A percentile compares a stretch with the other conserved stretches of the same genome.
These are phyloP conservation scores for Phoma sp. DNA, from an alignment of 2,329 filamentous ascomycete genomes.

Conservation along the genomic window DNA sequence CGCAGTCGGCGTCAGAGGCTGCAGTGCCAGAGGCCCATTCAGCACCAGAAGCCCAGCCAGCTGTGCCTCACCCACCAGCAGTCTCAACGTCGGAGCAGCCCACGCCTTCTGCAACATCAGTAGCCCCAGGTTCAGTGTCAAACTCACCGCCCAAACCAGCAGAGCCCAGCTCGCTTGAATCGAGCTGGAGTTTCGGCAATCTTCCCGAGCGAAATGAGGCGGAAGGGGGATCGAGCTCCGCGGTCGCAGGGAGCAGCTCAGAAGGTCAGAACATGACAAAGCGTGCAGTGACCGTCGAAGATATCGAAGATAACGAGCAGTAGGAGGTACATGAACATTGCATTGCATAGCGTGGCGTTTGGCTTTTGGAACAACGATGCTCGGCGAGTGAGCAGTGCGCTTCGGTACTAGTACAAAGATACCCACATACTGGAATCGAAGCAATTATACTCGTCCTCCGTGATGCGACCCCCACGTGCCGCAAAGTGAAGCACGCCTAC, in stretches of 20 bases:
- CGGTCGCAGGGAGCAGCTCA: slow-evolving; percentile 33
- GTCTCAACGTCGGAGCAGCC: not conserved
- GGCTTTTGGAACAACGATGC: slow-evolving; percentile 13
- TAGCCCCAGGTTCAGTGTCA: slow-evolving; percentile 12
- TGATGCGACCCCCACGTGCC: slow-evolving; percentile 14
- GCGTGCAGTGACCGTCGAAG: slow-evolving; percentile 43
- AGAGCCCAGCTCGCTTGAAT: slow-evolving; percentile 43
- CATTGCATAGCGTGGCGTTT: slow-evolving; percentile 51
- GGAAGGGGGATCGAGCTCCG: slow-evolving; percentile 39
- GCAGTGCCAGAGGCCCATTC: not conserved
- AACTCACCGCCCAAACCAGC: slow-evolving; percentile 32
- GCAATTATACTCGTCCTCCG: slow-evolving; percentile 17
- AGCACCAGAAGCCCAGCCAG: slow-evolving; percentile 3
- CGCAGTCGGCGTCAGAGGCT: slow-evolving; percentile 6
- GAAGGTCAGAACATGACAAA: slow-evolving; percentile 32
- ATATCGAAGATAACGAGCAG: slow-evolving; percentile 39
- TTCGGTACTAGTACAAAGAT: slow-evolving; percentile 12
- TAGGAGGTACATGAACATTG: slow-evolving; percentile 22
- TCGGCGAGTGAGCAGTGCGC: slow-evolving; percentile 6
- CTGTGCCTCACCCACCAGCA: not conserved
- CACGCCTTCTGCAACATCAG: slow-evolving; percentile 5
- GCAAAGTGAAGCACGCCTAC: slow-evolving; percentile 19
- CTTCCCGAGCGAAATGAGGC: slow-evolving; percentile 33
- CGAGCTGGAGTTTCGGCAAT: slow-evolving; percentile 49
- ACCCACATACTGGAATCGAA: slow-evolving; percentile 12